Evolutionary conservation across 129 eudicot species (phyloP).

Genomic region (Silybum marianum): DNA sequence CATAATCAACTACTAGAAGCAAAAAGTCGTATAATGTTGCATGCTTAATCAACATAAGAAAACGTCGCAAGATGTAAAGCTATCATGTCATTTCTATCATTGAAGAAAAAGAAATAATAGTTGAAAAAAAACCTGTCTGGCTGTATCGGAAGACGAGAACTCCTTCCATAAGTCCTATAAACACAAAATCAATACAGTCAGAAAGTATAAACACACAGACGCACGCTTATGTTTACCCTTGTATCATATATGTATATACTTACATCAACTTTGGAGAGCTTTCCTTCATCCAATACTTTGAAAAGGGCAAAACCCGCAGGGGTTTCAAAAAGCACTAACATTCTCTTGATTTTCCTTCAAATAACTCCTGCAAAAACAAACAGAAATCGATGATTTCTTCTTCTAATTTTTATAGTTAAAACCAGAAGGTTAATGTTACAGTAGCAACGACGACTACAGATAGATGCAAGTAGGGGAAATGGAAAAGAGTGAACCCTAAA

Average conservation of each 20-base stretch:
- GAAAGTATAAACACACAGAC: not conserved
- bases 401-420: not conserved
- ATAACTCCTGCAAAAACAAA: conserved; percentile 10
- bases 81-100: not conserved
- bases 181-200: conserved; percentile 3
- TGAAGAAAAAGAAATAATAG: not conserved
- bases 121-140: conserved; percentile 26
- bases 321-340: conserved; percentile 74
- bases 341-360: conserved; percentile 11
- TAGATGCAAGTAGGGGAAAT: not conserved
- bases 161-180: conserved; percentile 38
- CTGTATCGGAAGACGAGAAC: conserved; percentile 37
- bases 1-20: not conserved
- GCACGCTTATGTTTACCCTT: not conserved
- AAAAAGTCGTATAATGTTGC: not conserved
- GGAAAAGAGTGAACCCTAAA: conserved; percentile 14
- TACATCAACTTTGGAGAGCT: conserved; percentile 81
- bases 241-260: conserved; percentile 15
- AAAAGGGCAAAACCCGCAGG: conserved; percentile 90
- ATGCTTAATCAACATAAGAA: not conserved
- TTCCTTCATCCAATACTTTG: conserved; percentile 83
- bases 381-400: not conserved
- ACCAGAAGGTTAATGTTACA: not conserved
- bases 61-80: not conserved
- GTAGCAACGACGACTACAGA: not conserved